Evolutionary conservation across 306 rosid genomes (phyloP).

Genomic region (Fragaria iinumae): DNA sequence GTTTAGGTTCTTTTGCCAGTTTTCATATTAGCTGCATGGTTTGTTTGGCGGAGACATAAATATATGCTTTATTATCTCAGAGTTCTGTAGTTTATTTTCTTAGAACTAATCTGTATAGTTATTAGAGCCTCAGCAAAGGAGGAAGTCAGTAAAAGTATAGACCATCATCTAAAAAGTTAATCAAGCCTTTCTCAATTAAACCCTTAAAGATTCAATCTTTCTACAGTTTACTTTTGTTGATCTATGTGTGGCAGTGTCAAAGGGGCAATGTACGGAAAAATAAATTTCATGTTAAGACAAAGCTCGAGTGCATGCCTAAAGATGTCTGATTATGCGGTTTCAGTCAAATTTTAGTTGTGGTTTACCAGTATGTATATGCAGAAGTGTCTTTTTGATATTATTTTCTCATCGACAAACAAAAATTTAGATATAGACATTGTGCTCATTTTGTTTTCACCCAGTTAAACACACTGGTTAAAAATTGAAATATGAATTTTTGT

Average conservation of each 20-base stretch:
- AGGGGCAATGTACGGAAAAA: background rate
- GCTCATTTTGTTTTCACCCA: background rate
- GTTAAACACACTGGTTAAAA: background rate
- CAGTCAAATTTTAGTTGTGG: background rate
- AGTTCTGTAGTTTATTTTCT: background rate
- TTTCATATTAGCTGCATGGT: constrained; percentile 9
- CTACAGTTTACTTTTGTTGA: background rate
- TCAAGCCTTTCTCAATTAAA: background rate
- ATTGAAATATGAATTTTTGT: background rate
- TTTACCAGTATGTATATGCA: background rate
- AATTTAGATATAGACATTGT: background rate
- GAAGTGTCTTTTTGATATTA: background rate
- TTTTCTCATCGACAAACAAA: too few species aligned
- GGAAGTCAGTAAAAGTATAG: background rate
- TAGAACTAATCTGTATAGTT: background rate
- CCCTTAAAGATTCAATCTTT: background rate
- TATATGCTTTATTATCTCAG: background rate
- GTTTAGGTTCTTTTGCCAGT: constrained; percentile 2
- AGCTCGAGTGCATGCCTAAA: background rate
- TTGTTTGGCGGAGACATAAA: constrained; percentile 12
- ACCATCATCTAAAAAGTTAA: constrained; percentile 3
- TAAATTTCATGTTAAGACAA: constrained; percentile 5
- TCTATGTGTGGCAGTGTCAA: background rate
- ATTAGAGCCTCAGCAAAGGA: background rate
- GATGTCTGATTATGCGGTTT: background rate